These are phyloP conservation scores for Suillus luteus DNA, from an alignment of 768 basidiomycete species.

Conservation along the genomic window DNA sequence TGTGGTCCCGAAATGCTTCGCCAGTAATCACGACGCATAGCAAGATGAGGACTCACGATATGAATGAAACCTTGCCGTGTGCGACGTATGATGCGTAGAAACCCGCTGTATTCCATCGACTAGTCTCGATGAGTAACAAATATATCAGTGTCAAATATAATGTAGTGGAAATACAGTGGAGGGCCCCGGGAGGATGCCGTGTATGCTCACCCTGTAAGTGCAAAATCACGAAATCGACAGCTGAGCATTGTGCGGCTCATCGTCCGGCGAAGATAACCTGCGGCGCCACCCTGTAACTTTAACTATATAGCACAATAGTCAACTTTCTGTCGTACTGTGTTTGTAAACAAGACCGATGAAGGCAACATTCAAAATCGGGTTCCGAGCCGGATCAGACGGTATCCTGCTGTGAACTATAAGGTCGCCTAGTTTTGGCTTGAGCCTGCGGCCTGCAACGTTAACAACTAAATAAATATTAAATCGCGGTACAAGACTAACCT, in stretches of 20 bases:
- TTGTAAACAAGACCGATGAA: neutral
- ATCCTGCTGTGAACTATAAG: neutral
- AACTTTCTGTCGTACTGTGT: no score
- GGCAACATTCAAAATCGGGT: neutral
- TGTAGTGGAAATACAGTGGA: neutral
- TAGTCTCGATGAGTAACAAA: neutral
- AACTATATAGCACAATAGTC: no score
- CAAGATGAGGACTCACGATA: neutral
- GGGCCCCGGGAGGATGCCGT: neutral
- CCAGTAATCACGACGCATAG: neutral
- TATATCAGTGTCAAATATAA: no score
- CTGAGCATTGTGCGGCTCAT: neutral
- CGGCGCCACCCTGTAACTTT: no score
- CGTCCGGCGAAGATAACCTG: neutral
- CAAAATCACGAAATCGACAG: neutral
- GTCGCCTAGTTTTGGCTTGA: neutral
- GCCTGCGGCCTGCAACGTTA: neutral
- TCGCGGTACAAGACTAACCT: neutral
- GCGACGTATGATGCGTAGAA: neutral
- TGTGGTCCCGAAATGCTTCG: neutral
- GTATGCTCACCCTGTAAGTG: no score
- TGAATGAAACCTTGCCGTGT: neutral
- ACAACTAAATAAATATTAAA: neutral
- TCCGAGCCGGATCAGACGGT: neutral
- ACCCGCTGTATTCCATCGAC: neutral